phyloP scores from a whole-genome alignment of 2,329 filamentous ascomycete genomes.

The Ilyonectria robusta region DNA sequence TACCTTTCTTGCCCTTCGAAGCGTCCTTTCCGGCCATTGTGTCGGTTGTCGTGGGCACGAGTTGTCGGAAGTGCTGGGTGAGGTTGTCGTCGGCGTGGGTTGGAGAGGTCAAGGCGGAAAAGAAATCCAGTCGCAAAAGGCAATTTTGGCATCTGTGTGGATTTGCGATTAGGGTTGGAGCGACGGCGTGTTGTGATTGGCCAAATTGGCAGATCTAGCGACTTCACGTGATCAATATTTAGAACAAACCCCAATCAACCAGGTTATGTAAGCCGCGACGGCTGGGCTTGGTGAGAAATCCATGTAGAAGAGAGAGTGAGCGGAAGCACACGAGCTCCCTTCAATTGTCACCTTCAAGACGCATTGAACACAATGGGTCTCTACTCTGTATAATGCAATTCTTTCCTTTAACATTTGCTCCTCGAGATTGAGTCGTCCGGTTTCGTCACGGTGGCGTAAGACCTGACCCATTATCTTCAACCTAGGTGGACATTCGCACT shows the following conservation, averaged over 20 bases:
- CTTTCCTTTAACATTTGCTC: not conserved
- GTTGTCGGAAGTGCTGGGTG: constrained; percentile 44
- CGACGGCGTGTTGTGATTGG: constrained; percentile 28
- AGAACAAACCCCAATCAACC: not conserved
- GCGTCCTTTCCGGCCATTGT: constrained; percentile 53
- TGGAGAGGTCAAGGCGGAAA: constrained; percentile 34
- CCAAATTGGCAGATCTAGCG: not conserved
- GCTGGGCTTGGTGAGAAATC: not conserved
- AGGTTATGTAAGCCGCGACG: constrained; percentile 25
- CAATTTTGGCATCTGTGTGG: constrained; percentile 40
- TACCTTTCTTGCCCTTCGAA: constrained; percentile 65
- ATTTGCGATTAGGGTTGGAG: constrained; percentile 44
- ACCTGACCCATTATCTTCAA: too few species aligned
- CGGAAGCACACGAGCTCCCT: not conserved
- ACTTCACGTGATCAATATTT: constrained; percentile 27
- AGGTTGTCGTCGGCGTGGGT: constrained; percentile 43
- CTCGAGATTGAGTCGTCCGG: not conserved
- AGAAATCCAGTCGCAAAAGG: constrained; percentile 35
- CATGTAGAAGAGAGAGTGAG: not conserved
- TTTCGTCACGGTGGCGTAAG: not conserved
- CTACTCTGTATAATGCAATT: not conserved
- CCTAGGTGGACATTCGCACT: not conserved
- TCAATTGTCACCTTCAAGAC: not conserved
- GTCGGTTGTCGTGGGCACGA: constrained; percentile 48
- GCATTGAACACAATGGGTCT: not conserved